These are phyloP conservation scores for Penicillium turbatum DNA, from an alignment of 495 filamentous ascomycete genomes.

Conservation along the genomic window DNA sequence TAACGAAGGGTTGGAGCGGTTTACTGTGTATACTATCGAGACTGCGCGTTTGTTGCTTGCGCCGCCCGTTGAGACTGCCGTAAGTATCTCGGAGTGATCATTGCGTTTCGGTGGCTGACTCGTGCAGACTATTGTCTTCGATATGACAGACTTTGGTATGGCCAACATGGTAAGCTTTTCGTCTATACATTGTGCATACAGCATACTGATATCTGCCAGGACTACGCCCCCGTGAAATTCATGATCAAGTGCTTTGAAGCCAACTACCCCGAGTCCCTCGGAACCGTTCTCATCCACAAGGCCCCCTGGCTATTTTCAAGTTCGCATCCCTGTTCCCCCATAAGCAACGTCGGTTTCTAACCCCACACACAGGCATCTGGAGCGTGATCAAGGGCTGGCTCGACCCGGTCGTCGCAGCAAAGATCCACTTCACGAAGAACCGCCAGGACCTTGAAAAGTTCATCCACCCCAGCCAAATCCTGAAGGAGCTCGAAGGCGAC, in stretches of 20 bases:
- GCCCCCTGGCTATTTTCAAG: slow-evolving; percentile 95
- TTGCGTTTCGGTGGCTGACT: slow-evolving; percentile 17
- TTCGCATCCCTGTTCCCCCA: slow-evolving; percentile 26
- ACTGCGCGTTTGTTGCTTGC: slow-evolving; percentile 78
- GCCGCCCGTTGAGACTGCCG: slow-evolving; percentile 83
- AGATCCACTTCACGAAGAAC: slow-evolving; percentile 91
- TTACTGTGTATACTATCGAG: slow-evolving; percentile 92
- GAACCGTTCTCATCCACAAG: slow-evolving; percentile 92
- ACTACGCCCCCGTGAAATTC: slow-evolving; percentile 95
- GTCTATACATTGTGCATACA: not conserved
- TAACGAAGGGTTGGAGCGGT: slow-evolving; percentile 74
- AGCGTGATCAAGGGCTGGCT: slow-evolving; percentile 93
- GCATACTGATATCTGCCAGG: slow-evolving; percentile 45
- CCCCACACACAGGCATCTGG: slow-evolving; percentile 61
- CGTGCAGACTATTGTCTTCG: slow-evolving; percentile 75
- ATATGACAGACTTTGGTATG: slow-evolving; percentile 89
- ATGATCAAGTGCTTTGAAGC: slow-evolving; percentile 99
- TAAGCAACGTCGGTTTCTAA: not conserved
- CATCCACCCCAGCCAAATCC: slow-evolving; percentile 65
- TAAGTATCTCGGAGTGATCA: slow-evolving; percentile 44
- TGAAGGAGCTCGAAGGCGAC: slow-evolving; percentile 72
- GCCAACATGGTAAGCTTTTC: slow-evolving; percentile 76
- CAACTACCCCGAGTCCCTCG: slow-evolving; percentile 92
- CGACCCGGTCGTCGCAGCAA: slow-evolving; percentile 90
- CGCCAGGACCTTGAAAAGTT: slow-evolving; percentile 73